Evolutionary conservation across 441 rosid species (phyloP), one percentile per base, ranked within the genome.

Genomic region (Adansonia gregorii): DNA sequence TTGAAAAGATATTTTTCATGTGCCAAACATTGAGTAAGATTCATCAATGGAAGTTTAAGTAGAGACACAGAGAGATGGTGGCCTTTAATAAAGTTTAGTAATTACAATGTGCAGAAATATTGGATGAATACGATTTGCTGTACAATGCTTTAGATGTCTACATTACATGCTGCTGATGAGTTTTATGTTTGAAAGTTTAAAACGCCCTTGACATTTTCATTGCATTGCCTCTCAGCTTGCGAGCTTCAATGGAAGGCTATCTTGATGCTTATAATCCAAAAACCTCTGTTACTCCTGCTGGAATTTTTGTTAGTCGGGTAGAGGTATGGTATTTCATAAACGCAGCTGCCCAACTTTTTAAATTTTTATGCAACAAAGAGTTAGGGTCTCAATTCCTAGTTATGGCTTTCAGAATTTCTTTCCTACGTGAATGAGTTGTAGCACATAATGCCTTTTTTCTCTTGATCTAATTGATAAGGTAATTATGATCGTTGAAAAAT

Each of bases 171-270:
- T 43, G 52, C 24, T 66, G 48, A 39, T 41, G 51, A 41, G 52
- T 67, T 17, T 8, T 45, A 5, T 43, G 43, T 67, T 17, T 67
- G 52, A 46, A 67, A 14, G 15, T 51, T 51, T 49, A 6, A 61
- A 15, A 20, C 56, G 52, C 15, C 41, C 77, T 48, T 19, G 17
- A 54, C 19, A 56, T 74, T 43, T 46, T 65, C 67, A 31, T 85
- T 76, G 68, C n/a, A n/a, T 71, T 72, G 17, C 77, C 73, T 72
- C 80, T 64, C 87, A 95, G 99, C 82, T 94, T 96, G 78, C 91
- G 98, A 78, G 87, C 90, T 79, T 96, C 99, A 43, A 92, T 96
- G 99, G 97, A 89, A 89, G 97, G 97, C 67, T 91, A 87, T 87
- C 99, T 96, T 78, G 97, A 94, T 83, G 97, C 94, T 78, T 95